Evolutionary conservation across 768 basidiomycete genomes (phyloP), one percentile per base, ranked within the genome.

Genomic region (Rhodotorula graminis): DNA sequence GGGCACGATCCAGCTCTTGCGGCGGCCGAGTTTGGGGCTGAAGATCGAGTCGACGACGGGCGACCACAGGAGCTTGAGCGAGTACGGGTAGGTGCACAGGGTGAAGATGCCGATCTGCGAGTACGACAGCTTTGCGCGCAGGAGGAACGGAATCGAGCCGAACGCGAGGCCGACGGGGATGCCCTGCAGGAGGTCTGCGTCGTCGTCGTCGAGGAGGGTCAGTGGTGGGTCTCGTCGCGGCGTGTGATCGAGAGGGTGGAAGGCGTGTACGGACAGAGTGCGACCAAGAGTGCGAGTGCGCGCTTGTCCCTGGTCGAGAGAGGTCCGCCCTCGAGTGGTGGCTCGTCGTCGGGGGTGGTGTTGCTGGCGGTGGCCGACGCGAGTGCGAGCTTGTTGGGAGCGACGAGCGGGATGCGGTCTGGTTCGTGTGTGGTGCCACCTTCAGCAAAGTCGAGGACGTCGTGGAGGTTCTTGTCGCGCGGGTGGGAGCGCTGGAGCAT

Each of bases 1-100:
- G 57, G 96, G 96, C 73, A 98, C 89, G 76, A 99, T 98, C 96
- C 96, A 99, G 72, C 92, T 93, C 82, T 97, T 99, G 74, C 96
- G 85, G 62, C 96, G 88, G n/a, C 96, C 96, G 73, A 94, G 76
- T 55, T 87, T 88, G 50, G 87, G 82, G 78, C 89, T 84, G 81
- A 90, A 99, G 74, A 90, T 84, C 3, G 95, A 91, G 79, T 99
- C 96, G 66, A 99, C 92, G 72, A 99, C 89, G 64, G 96, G 96
- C 14, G 93, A 95, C 94, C 95, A 98, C 75, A 98, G 81, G 72
- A 99, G 82, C 83, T 99, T 99, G 78, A 99, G 87, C 31, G 93
- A 96, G 83, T 98, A 99, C 10, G 93, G 93, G 82, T 94, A 95
- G 78, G 88, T 90, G 61, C 92, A 89, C 40, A 99, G 84, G 55